These are phyloP conservation scores for Candida insectalens DNA, from an alignment of 805 yeast species.

Conservation along the genomic window DNA sequence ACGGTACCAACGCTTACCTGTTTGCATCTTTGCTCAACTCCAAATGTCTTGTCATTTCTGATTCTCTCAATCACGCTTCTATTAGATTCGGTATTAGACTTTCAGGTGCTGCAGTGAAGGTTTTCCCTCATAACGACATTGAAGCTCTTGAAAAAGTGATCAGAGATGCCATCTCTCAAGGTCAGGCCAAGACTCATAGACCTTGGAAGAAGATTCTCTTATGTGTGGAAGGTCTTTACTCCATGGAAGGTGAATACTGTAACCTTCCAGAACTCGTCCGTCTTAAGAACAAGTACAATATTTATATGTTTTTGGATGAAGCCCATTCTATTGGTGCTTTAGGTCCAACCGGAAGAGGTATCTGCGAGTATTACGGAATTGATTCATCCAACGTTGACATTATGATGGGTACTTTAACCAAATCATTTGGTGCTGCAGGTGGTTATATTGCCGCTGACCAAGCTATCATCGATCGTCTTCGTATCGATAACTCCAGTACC, in stretches of 20 bases:
- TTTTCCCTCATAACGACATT: slow-evolving; percentile 90
- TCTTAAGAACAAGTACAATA: slow-evolving; percentile 74
- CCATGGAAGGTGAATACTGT: slow-evolving; percentile 88
- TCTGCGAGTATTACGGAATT: slow-evolving; percentile 85
- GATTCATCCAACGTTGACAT: slow-evolving; percentile 71
- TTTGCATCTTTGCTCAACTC: slow-evolving; percentile 78
- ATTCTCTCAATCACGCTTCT: slow-evolving; percentile 91
- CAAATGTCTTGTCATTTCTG: slow-evolving; percentile 85
- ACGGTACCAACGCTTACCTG: slow-evolving; percentile 86
- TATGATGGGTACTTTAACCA: slow-evolving; percentile 95
- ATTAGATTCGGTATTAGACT: slow-evolving; percentile 90
- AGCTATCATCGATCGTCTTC: slow-evolving; percentile 60
- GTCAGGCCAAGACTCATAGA: slow-evolving; percentile 90
- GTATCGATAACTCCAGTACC: slow-evolving; percentile 63
- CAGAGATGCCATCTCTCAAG: slow-evolving; percentile 81
- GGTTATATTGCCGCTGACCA: slow-evolving; percentile 85
- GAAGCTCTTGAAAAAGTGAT: slow-evolving; percentile 62
- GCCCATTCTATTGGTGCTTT: slow-evolving; percentile 99
- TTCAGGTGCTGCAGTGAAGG: slow-evolving; percentile 88
- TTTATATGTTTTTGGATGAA: slow-evolving; percentile 88
- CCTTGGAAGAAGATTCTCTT: slow-evolving; percentile 88
- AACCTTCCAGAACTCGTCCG: slow-evolving; percentile 69
- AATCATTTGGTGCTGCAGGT: slow-evolving; percentile 98
- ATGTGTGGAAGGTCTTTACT: slow-evolving; percentile 86
- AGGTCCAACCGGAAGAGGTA: slow-evolving; percentile 90